These are phyloP conservation scores for Kodamaea leandrae DNA, from an alignment of 805 yeast species.

Conservation along the genomic window DNA sequence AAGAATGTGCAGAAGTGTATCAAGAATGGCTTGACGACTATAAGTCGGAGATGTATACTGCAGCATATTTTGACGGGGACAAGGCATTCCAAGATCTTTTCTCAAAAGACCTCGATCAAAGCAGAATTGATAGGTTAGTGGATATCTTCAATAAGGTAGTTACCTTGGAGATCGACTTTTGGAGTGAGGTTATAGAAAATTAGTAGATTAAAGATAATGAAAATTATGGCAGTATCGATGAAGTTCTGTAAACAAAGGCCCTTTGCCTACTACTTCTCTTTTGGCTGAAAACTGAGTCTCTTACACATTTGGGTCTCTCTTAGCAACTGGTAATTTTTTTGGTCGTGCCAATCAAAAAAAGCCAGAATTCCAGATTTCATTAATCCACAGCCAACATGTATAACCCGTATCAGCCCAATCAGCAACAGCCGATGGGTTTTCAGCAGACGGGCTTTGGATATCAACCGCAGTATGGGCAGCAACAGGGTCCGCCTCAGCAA, in stretches of 20 bases:
- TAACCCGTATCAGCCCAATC: constrained; percentile 41
- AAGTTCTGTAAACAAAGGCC: too few species aligned
- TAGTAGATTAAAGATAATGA: neutral
- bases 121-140: constrained; percentile 50
- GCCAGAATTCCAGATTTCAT: neutral
- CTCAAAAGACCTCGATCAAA: constrained; percentile 27
- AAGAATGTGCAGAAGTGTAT: constrained; percentile 31
- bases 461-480: constrained; percentile 9
- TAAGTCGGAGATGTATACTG: constrained; percentile 50
- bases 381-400: constrained; percentile 26
- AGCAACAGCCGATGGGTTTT: constrained; percentile 23
- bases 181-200: constrained; percentile 48
- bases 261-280: neutral
- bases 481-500: constrained; percentile 10
- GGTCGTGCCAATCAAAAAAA: constrained; percentile 2
- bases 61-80: constrained; percentile 52
- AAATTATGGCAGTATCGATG: too few species aligned
- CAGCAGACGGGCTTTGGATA: constrained; percentile 23
- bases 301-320: too few species aligned
- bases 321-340: too few species aligned
- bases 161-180: constrained; percentile 60
- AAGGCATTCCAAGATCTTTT: constrained; percentile 46
- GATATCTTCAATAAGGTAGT: constrained; percentile 61
- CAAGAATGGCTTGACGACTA: constrained; percentile 64
- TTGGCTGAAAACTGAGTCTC: too few species aligned